These are phyloP conservation scores for Alternaria dauci DNA, from an alignment of 2,329 filamentous ascomycete genomes.

Conservation along the genomic window DNA sequence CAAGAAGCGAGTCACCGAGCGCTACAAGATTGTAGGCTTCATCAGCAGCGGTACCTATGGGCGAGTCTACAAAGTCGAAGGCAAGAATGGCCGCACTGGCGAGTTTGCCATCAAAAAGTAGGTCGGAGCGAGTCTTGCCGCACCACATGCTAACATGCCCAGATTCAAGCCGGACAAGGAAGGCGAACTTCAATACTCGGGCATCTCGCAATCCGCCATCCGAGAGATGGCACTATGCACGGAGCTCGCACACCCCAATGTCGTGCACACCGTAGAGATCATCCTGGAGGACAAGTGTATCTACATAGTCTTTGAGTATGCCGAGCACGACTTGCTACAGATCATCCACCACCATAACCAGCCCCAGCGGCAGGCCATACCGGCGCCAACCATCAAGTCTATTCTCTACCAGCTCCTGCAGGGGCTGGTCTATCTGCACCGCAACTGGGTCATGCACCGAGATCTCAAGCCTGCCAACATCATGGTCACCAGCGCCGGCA, in stretches of 20 bases:
- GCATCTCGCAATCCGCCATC: conserved; percentile 95
- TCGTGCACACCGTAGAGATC: conserved; percentile 91
- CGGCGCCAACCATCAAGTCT: conserved; percentile 85
- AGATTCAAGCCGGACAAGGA: conserved; percentile 97
- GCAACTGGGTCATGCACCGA: conserved; percentile 95
- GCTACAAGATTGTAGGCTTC: conserved; percentile 96
- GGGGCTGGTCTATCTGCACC: conserved; percentile 91
- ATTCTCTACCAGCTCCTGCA: conserved; percentile 97
- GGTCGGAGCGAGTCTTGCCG: conserved; percentile 28
- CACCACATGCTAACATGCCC: conserved; percentile 23
- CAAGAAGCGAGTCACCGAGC: conserved; percentile 89
- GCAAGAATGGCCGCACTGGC: conserved; percentile 74
- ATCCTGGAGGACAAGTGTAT: conserved; percentile 99
- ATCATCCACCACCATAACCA: conserved; percentile 98
- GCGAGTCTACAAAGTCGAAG: conserved; percentile 92
- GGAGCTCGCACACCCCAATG: conserved; percentile 86
- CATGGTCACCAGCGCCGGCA: conserved; percentile 90
- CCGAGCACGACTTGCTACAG: conserved; percentile 94
- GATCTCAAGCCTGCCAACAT: conserved; percentile 99
- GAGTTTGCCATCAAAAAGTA: conserved; percentile 99
- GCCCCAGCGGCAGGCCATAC: conserved; percentile 85
- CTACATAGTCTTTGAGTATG: conserved; percentile 99
- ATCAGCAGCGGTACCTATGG: conserved; percentile 99
- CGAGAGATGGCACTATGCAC: conserved; percentile 98
- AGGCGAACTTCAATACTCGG: conserved; percentile 95